Conservation (phyloP, 805 yeast species). For the Hanseniaspora taiwanica region DNA sequence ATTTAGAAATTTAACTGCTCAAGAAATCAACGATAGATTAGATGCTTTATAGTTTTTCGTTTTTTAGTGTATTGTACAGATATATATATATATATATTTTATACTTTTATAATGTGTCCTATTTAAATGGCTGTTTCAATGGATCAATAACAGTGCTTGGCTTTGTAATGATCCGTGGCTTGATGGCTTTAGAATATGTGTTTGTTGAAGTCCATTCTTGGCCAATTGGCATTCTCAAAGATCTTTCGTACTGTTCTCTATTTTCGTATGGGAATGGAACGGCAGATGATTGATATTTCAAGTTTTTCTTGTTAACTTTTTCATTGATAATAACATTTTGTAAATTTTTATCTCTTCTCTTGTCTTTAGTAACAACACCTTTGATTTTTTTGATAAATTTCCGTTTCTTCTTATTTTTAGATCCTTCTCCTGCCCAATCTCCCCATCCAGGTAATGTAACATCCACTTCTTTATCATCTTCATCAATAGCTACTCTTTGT, state of each 20-base stretch:
- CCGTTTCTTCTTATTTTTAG: constrained; percentile 34
- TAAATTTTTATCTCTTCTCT: constrained; percentile 65
- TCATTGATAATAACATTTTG: constrained; percentile 85
- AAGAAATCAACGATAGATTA: constrained; percentile 91
- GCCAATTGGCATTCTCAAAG: constrained; percentile 90
- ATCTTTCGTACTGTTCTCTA: constrained; percentile 87
- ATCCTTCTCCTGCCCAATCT: constrained; percentile 76
- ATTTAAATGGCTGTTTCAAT: constrained; percentile 69
- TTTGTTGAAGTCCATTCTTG: constrained; percentile 90
- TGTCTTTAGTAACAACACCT: constrained; percentile 60
- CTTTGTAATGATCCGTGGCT: constrained; percentile 78
- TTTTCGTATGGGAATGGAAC: constrained; percentile 94
- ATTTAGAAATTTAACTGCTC: constrained; percentile 68
- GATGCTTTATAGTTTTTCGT: constrained; percentile 58
- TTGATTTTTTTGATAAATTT: constrained; percentile 57
- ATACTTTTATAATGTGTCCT: too few species aligned
- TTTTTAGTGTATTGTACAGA: background rate
- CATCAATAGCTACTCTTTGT: constrained; percentile 48
- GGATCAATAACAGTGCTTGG: constrained; percentile 90
- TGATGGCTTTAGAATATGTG: constrained; percentile 75
- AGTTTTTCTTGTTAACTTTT: constrained; percentile 66
- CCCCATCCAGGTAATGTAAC: constrained; percentile 96
- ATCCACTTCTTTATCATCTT: constrained; percentile 80
- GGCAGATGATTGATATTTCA: constrained; percentile 74
- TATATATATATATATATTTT: background rate